These are phyloP conservation scores for Rhipidocladum racemiflorum DNA, from an alignment of 176 grass and related monocot species.

Conservation along the genomic window DNA sequence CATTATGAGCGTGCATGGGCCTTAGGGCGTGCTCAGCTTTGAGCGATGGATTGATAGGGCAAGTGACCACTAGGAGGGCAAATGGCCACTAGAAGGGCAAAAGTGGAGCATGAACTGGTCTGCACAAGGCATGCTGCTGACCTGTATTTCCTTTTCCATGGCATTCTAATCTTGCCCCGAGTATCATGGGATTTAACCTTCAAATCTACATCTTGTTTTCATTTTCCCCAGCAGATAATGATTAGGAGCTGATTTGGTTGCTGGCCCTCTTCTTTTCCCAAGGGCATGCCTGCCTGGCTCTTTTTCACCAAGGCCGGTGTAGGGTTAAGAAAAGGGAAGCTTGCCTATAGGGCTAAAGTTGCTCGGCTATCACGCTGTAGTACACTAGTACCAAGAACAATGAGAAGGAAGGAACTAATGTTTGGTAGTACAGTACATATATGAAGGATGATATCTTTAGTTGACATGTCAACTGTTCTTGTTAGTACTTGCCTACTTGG, in stretches of 20 bases:
- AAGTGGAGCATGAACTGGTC: slow-evolving; percentile 51
- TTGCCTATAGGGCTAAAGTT: slow-evolving; percentile 5
- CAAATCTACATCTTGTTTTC: slow-evolving; percentile 37
- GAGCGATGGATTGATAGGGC: slow-evolving; percentile 35
- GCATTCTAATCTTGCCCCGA: neutral
- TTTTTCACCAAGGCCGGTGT: slow-evolving; percentile 37
- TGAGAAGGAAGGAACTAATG: neutral
- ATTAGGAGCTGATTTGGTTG: slow-evolving; percentile 49
- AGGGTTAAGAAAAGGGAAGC: slow-evolving; percentile 6
- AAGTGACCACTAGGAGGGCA: slow-evolving; percentile 13
- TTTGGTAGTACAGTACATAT: neutral
- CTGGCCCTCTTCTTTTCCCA: slow-evolving; percentile 20
- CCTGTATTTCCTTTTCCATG: slow-evolving; percentile 1
- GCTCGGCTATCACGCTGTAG: neutral
- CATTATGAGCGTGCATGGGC: neutral
- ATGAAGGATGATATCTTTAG: neutral
- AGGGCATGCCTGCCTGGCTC: slow-evolving; percentile 25
- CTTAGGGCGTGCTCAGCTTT: slow-evolving; percentile 37
- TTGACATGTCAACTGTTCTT: slow-evolving; percentile 6
- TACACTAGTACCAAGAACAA: neutral
- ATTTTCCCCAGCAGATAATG: slow-evolving; percentile 19
- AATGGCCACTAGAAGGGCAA: neutral
- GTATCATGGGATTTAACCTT: slow-evolving; percentile 37
- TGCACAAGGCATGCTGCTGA: slow-evolving; percentile 16
- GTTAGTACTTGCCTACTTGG: neutral